Evolutionary conservation across 2,329 filamentous ascomycete genomes (phyloP).

Genomic region (Aphanoascus verrucosus): DNA sequence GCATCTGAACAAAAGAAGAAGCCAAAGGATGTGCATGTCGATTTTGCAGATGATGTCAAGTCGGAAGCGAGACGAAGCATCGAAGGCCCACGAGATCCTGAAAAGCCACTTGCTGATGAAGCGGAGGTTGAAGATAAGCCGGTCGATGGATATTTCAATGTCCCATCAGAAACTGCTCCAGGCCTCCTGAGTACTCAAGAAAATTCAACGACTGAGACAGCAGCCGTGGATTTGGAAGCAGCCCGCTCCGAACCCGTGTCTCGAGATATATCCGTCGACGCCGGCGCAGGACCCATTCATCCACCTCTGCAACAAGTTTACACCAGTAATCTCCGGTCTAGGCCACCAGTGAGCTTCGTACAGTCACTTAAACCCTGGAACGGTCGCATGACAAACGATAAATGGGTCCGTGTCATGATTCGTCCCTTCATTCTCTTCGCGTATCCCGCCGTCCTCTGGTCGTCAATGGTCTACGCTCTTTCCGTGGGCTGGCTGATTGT

Average conservation of each 20-base stretch:
- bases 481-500: slow-evolving; percentile 95
- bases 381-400: slow-evolving; percentile 66
- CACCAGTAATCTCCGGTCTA: slow-evolving; percentile 57
- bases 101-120: background rate
- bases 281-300: slow-evolving; percentile 19
- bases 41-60: slow-evolving; percentile 40
- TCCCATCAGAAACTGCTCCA: slow-evolving; percentile 14
- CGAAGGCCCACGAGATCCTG: background rate
- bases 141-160: slow-evolving; percentile 9
- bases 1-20: slow-evolving; percentile 13
- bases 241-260: slow-evolving; percentile 17
- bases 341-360: slow-evolving; percentile 57
- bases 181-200: slow-evolving; percentile 6
- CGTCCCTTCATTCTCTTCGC: slow-evolving; percentile 77
- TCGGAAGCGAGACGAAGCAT: slow-evolving; percentile 7
- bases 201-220: background rate
- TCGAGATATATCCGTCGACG: slow-evolving; percentile 27
- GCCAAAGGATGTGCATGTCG: slow-evolving; percentile 43
- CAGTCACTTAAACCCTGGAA: slow-evolving; percentile 68
- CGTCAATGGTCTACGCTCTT: slow-evolving; percentile 69
- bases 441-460: slow-evolving; percentile 87
- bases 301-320: slow-evolving; percentile 41
- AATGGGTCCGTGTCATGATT: slow-evolving; percentile 65
- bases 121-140: background rate
- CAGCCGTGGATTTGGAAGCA: slow-evolving; percentile 24